Percentiles rank a stretch among this genome's conserved stretches.
Conservation (phyloP, 805 yeast genomes). For the Saturnispora bothae region DNA sequence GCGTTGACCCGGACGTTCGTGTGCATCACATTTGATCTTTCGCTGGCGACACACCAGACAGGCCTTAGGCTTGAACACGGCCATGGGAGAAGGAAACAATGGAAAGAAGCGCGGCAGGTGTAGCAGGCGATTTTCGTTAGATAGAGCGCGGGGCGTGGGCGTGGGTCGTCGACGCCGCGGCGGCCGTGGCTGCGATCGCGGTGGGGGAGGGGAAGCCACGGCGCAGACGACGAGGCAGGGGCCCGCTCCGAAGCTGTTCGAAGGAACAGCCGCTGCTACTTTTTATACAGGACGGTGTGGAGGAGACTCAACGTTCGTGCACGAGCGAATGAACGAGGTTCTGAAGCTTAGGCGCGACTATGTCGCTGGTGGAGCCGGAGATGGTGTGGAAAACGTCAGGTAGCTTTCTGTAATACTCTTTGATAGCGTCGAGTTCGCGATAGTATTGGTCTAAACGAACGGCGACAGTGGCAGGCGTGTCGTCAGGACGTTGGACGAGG, state of each 20-base stretch:
- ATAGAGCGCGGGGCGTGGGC: too few relatives aligned
- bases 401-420: conserved; percentile 40
- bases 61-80: conserved; percentile 37
- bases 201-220: too few relatives aligned
- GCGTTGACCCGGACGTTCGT: conserved; percentile 33
- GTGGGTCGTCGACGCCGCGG: too few relatives aligned
- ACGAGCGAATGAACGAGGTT: conserved; percentile 6
- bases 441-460: conserved; percentile 57
- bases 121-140: too few relatives aligned
- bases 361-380: conserved; percentile 73
- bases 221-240: too few relatives aligned
- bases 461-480: conserved; percentile 62
- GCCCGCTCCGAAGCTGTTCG: too few relatives aligned
- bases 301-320: too few relatives aligned
- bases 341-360: conserved; percentile 62
- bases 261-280: too few relatives aligned
- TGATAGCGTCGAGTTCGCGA: conserved; percentile 49
- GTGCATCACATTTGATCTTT: conserved; percentile 75
- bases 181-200: too few relatives aligned
- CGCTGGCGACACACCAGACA: conserved; percentile 71
- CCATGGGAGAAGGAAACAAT: not conserved
- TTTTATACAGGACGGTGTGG: too few relatives aligned
- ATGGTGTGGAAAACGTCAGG: conserved; percentile 44
- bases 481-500: conserved; percentile 70
- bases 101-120: too few relatives aligned